These are phyloP conservation scores for Blastomyces silverae DNA, from an alignment of 2,329 filamentous ascomycete species.

Conservation along the genomic window DNA sequence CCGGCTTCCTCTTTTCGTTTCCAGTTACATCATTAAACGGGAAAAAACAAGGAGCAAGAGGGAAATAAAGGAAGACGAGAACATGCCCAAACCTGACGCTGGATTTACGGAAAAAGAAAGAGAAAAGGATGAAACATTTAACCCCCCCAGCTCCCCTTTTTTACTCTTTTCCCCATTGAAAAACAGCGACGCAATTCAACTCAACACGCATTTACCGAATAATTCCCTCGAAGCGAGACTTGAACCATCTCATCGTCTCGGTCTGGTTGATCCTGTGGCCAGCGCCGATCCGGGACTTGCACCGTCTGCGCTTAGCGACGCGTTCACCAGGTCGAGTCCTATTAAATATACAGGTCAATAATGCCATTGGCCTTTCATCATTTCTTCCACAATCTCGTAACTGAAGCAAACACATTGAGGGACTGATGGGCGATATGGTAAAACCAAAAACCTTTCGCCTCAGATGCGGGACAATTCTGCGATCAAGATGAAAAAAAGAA, in stretches of 20 bases:
- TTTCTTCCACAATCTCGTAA: neutral
- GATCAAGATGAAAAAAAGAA: neutral
- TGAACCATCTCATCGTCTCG: constrained; percentile 98
- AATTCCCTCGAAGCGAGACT: constrained; percentile 94
- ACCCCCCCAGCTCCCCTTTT: neutral
- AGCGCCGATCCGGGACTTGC: constrained; percentile 77
- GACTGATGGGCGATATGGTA: neutral
- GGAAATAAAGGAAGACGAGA: neutral
- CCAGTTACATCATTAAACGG: constrained; percentile 11
- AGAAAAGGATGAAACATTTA: neutral
- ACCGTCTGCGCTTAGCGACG: constrained; percentile 88
- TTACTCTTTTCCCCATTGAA: constrained; percentile 49
- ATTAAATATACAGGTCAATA: constrained; percentile 27
- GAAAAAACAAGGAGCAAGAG: neutral
- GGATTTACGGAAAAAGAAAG: neutral
- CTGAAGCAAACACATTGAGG: neutral
- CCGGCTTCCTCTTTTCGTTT: constrained; percentile 3
- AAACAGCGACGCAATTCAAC: constrained; percentile 22
- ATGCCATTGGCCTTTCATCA: neutral
- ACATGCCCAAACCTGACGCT: constrained; percentile 9
- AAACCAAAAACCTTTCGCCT: neutral
- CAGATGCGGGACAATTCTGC: neutral
- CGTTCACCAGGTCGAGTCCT: constrained; percentile 96
- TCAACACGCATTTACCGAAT: constrained; percentile 68
- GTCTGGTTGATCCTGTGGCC: constrained; percentile 87